Base-by-base conservation (phyloP, 2,329 filamentous ascomycete species). In the Daldinia eschscholtzii region DNA sequence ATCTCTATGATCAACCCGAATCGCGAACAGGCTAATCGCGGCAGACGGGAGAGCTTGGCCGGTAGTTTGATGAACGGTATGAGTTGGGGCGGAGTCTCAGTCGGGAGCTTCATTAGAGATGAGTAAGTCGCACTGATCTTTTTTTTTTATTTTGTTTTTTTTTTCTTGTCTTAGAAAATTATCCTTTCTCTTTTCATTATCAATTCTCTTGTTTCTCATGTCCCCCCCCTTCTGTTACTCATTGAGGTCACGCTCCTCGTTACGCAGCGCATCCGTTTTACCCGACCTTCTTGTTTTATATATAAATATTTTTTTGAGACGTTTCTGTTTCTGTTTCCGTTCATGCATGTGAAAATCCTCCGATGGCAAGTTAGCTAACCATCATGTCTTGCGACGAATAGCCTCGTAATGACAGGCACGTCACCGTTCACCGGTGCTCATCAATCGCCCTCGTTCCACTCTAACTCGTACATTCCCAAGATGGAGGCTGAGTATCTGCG, bases 401-500 rank as follows among this genome's bases (percentile, higher is more conserved):
- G 94, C 80, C 94, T 98, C 78, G 91, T 97, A 79, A 98, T 98
- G 93, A 90, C 93, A 67, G 94, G 96, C 76, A 98, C 94, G 18
- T 98, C 96, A n/a, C 96, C 96, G 10, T 97, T 95, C 77, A 86
- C 89, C 23, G 80, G 83, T 67, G 90, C 87, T 65, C 88, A 94
- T 75, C 92, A 94, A 80, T 97, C 94, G n/a, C 93, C 96, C 0
- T 98, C 95, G 0, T 97, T 93, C 76, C 95, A 98, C 81, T 98
- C 95, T 0, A 97, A 94, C 6, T 98, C 96, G 28, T 98, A 98
- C 79, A 88, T 98, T 1, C 95, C 94, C 9, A 98, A 97, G 81
- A 89, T 98, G 78, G 96, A 99, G 81, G 95, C 95, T 69, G 96
- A 95, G 78, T 99, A 98, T 80, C 97, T 98, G 93, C 92, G 92